Conservation (phyloP, 2,329 filamentous ascomycete species). For the Sarocladium kiliense region DNA sequence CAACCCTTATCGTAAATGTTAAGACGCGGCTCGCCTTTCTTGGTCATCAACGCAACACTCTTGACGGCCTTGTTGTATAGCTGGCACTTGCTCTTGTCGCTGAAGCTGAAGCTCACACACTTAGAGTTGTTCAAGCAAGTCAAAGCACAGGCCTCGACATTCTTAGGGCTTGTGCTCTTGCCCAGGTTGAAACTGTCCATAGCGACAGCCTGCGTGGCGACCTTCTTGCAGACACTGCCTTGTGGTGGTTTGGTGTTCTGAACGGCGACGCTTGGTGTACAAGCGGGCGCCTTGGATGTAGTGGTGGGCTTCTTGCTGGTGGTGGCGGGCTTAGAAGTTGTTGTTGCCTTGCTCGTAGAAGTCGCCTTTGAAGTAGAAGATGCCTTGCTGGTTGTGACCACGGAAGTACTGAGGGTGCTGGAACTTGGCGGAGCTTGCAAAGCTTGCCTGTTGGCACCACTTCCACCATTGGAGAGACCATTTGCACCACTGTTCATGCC, state of each 20-base stretch:
- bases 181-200: not conserved
- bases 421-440: too few relatives aligned
- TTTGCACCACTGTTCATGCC: too few relatives aligned
- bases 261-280: too few relatives aligned
- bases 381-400: too few relatives aligned
- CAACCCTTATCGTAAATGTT: not conserved
- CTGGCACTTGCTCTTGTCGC: not conserved
- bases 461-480: too few relatives aligned
- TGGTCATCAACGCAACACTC: not conserved
- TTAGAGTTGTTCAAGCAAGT: not conserved
- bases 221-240: not conserved
- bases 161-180: not conserved
- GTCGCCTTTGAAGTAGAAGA: too few relatives aligned
- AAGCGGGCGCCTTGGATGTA: not conserved
- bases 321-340: not conserved
- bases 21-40: not conserved
- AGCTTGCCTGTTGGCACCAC: too few relatives aligned
- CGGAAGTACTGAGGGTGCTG: too few relatives aligned
- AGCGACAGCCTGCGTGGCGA: not conserved
- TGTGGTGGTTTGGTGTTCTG: not conserved
- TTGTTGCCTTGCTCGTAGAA: not conserved
- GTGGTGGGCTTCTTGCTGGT: not conserved
- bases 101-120: conserved; percentile 3
- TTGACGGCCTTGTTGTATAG: not conserved
- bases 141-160: not conserved